Percentiles rank a stretch among this genome's conserved stretches.
Evolutionary conservation across 352 stramenopile genomes (phyloP).

Genomic region (Sclerospora graminicola): DNA sequence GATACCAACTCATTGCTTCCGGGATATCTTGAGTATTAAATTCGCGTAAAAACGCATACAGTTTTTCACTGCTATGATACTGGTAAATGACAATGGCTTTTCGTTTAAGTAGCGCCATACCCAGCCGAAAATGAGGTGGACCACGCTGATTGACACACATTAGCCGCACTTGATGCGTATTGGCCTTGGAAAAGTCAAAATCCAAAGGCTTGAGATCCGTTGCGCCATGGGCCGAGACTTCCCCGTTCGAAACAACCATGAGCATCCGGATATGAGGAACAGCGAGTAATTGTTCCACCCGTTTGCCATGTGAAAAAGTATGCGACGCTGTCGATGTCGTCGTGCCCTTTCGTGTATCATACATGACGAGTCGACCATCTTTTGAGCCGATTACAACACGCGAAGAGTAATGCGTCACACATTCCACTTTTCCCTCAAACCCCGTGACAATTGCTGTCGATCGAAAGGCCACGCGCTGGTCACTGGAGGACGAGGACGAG

Average conservation of each 20-base stretch:
- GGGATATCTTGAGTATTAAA: constrained; percentile 64
- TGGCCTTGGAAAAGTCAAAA: constrained; percentile 78
- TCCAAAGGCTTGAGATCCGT: constrained; percentile 67
- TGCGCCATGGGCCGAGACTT: constrained; percentile 60
- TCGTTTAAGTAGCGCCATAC: constrained; percentile 48
- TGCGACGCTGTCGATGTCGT: constrained; percentile 44
- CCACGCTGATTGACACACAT: constrained; percentile 79
- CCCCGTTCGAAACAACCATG: constrained; percentile 67
- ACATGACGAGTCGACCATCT: constrained; percentile 79
- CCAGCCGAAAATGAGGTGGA: constrained; percentile 73
- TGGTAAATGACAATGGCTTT: constrained; percentile 76
- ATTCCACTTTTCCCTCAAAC: constrained; percentile 79
- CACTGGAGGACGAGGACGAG: constrained; percentile 4
- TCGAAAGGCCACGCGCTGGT: constrained; percentile 63
- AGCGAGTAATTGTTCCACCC: constrained; percentile 71
- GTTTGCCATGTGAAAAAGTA: constrained; percentile 60
- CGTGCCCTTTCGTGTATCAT: constrained; percentile 77
- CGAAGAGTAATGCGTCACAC: constrained; percentile 81
- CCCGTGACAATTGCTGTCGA: constrained; percentile 57
- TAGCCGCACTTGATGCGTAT: constrained; percentile 54
- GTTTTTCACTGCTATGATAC: constrained; percentile 71
- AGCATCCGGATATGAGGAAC: constrained; percentile 85
- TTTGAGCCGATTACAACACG: constrained; percentile 72
- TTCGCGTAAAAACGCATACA: constrained; percentile 69
- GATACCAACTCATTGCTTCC: constrained; percentile 79